Base-by-base conservation (phyloP, 2,329 filamentous ascomycete species). In the Graphiopsis chlorocephala region DNA sequence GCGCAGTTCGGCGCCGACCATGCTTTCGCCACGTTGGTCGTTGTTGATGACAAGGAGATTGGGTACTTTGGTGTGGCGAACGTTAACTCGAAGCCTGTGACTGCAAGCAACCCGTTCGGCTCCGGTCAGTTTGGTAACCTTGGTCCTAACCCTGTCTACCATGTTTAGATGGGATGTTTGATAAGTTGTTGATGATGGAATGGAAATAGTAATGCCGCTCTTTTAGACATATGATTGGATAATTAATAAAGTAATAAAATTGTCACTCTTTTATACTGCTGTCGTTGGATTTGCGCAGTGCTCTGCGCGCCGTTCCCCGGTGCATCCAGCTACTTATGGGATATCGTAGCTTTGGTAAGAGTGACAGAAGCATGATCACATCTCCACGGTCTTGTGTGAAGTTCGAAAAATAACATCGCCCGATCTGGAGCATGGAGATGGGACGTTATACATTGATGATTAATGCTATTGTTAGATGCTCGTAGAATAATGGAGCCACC, bases 71-170 rank as follows among this genome's bases (percentile, higher is more conserved):
- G 65, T 17, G 65, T 60, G 5, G 47, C 42, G 38, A 65, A 67
- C 17, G 48, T 67, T n/a, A 59, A 67, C 20, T 33, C 50, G 7
- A 47, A 65, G 47, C n/a, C 47, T 7, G 64, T 56, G 28, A 62
- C 64, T 55, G 7, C 48, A 3, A 29, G 38, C 17, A 63, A 63
- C 55, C 53, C 60, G 12, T 63, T 23, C 45, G 64, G 64, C 15
- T 66, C 64, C 57, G 64, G 64, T 1, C 38, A 61, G 42, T 66
- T 58, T n/a, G 65, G 65, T 4, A 50, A 65, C 55, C 23, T 67
- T 42, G 59, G 59, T 25, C 59, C 65, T 38, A 53, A 65, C 63
- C 65, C 63, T 55, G 65, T 67, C 15, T 67, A 67, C 63, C 64
- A 61, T 8, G 65, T 55, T 33, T 62, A 62, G 60, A 42, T 35